Percentiles rank a stretch among this genome's conserved stretches.
These are phyloP conservation scores for Dinochytrium kinnereticum DNA, from an alignment of 371 early-diverging fungal species.

Conservation along the genomic window DNA sequence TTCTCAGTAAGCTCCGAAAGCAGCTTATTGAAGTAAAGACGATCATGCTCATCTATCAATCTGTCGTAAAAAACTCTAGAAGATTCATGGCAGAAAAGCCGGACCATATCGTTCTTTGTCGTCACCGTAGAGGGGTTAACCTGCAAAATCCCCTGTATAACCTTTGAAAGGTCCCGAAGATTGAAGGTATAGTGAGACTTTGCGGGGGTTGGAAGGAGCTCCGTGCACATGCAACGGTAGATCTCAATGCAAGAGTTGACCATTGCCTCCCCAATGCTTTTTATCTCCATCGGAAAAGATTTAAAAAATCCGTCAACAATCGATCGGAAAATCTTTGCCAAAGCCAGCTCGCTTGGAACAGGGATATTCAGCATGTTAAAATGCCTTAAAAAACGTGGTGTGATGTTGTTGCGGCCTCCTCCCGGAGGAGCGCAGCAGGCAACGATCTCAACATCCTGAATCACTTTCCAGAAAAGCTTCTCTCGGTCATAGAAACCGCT, in stretches of 20 bases:
- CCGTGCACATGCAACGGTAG: conserved; percentile 51
- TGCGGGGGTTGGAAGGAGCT: conserved; percentile 57
- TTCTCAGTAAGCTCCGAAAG: conserved; percentile 49
- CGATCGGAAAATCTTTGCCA: conserved; percentile 51
- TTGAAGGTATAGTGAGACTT: conserved; percentile 62
- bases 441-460: conserved; percentile 53
- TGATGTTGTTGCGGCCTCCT: conserved; percentile 54
- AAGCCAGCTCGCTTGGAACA: conserved; percentile 45
- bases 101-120: conserved; percentile 42
- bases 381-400: conserved; percentile 51
- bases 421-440: conserved; percentile 59
- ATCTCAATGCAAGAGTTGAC: conserved; percentile 52
- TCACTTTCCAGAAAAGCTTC: conserved; percentile 52
- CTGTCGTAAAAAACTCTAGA: conserved; percentile 56
- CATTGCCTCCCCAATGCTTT: conserved; percentile 41
- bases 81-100: conserved; percentile 54
- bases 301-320: conserved; percentile 58
- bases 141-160: conserved; percentile 52
- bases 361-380: conserved; percentile 56
- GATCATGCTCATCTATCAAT: conserved; percentile 51
- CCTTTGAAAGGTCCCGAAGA: conserved; percentile 56
- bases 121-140: conserved; percentile 35
- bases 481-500: conserved; percentile 59
- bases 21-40: conserved; percentile 47
- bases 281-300: conserved; percentile 47